phyloP scores from a whole-genome alignment of 257 asterid species.

The Knoxia roxburghii region DNA sequence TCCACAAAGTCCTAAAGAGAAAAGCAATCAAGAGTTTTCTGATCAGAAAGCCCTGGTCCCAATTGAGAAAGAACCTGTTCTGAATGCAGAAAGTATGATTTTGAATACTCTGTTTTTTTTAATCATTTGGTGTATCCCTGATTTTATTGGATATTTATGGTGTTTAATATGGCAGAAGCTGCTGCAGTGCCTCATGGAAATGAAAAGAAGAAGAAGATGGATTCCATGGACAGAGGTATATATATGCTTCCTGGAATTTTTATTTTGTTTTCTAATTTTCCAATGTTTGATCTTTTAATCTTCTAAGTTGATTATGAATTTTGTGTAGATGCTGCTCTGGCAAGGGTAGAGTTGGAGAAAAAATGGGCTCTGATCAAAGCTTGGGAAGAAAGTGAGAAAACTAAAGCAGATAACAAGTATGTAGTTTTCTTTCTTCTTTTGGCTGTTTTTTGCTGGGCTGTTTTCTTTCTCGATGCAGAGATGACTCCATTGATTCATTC shows the following conservation, averaged over 20 bases:
- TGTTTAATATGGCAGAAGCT: slow-evolving; percentile 13
- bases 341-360: slow-evolving; percentile 39
- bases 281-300: background rate
- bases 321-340: slow-evolving; percentile 33
- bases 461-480: no score
- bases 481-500: background rate
- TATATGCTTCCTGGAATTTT: no score
- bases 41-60: slow-evolving; percentile 20
- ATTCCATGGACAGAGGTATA: slow-evolving; percentile 32
- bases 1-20: background rate
- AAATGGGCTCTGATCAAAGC: slow-evolving; percentile 59
- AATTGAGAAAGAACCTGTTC: slow-evolving; percentile 15
- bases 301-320: background rate
- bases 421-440: background rate
- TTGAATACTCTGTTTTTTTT: background rate
- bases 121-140: background rate
- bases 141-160: background rate
- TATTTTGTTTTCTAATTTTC: background rate
- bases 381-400: slow-evolving; percentile 68
- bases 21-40: slow-evolving; percentile 1
- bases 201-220: slow-evolving; percentile 8
- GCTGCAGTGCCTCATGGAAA: slow-evolving; percentile 12
- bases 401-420: slow-evolving; percentile 52
- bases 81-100: slow-evolving; percentile 15
- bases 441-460: no score